Evolutionary conservation across 805 yeast species (phyloP).

Genomic region (Teunomyces gatunensis): DNA sequence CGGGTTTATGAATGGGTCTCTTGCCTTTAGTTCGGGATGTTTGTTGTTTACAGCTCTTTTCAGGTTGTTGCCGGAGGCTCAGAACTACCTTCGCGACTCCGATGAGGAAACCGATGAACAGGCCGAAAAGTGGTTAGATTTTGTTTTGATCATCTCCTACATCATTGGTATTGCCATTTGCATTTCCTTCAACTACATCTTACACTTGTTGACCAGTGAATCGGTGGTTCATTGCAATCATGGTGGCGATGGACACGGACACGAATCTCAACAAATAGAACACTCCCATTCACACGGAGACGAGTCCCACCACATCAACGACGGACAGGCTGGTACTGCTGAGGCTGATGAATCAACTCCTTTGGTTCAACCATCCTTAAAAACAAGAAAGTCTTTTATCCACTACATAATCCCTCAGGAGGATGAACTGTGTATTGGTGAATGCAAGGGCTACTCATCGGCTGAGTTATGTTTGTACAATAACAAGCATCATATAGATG

Average conservation of each 20-base stretch:
- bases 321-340: not conserved
- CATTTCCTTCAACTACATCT: slow-evolving; percentile 54
- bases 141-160: slow-evolving; percentile 44
- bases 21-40: slow-evolving; percentile 81
- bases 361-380: slow-evolving; percentile 8
- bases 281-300: slow-evolving; percentile 12
- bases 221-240: slow-evolving; percentile 87
- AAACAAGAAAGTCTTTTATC: slow-evolving; percentile 21
- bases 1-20: slow-evolving; percentile 65
- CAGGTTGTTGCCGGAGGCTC: slow-evolving; percentile 71
- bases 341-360: slow-evolving; percentile 16
- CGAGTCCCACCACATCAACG: slow-evolving; percentile 1
- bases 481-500: slow-evolving; percentile 6
- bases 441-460: slow-evolving; percentile 48
- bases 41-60: slow-evolving; percentile 74
- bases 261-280: slow-evolving; percentile 6
- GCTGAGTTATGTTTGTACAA: slow-evolving; percentile 33
- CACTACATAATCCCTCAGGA: slow-evolving; percentile 23
- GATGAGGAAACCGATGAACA: slow-evolving; percentile 6
- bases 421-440: slow-evolving; percentile 29
- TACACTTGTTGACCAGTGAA: slow-evolving; percentile 76
- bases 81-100: slow-evolving; percentile 41
- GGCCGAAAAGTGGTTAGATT: slow-evolving; percentile 21
- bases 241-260: slow-evolving; percentile 29
- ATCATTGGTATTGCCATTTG: slow-evolving; percentile 64